Percentiles rank a stretch among this genome's conserved stretches.
Conservation (phyloP, 805 yeast genomes). For the Candida xyloterini region DNA sequence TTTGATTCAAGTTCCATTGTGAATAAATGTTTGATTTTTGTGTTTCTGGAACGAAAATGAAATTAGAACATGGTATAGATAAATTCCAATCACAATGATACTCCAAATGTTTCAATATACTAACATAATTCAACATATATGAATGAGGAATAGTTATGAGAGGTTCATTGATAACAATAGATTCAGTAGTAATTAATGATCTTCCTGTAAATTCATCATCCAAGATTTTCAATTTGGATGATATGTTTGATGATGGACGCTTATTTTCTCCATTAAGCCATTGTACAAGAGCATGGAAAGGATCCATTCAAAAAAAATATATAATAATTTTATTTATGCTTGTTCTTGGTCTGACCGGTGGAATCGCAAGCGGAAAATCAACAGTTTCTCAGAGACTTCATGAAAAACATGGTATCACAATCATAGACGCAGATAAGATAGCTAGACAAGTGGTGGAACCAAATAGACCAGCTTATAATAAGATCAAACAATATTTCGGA, state of each 20-base stretch:
- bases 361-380: slow-evolving; percentile 95
- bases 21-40: slow-evolving; percentile 14
- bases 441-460: slow-evolving; percentile 87
- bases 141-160: slow-evolving; percentile 57
- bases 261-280: slow-evolving; percentile 32
- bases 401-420: slow-evolving; percentile 48
- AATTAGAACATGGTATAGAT: slow-evolving; percentile 16
- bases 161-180: slow-evolving; percentile 39
- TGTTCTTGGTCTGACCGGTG: slow-evolving; percentile 94
- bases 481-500: slow-evolving; percentile 60
- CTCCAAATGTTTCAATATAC: slow-evolving; percentile 46
- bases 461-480: slow-evolving; percentile 64
- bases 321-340: slow-evolving; percentile 56
- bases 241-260: slow-evolving; percentile 28
- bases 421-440: slow-evolving; percentile 88
- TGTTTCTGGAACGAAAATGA: slow-evolving; percentile 25
- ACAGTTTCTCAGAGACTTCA: slow-evolving; percentile 69
- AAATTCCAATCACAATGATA: slow-evolving; percentile 30
- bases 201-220: slow-evolving; percentile 55
- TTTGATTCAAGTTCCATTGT: slow-evolving; percentile 24
- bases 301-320: slow-evolving; percentile 14
- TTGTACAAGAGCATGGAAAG: slow-evolving; percentile 20
- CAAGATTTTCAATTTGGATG: slow-evolving; percentile 40
- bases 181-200: slow-evolving; percentile 48
- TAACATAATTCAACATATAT: slow-evolving; percentile 55